These are phyloP conservation scores for Aspergillus cejpii DNA, from an alignment of 2,329 filamentous ascomycete genomes.

Conservation along the genomic window DNA sequence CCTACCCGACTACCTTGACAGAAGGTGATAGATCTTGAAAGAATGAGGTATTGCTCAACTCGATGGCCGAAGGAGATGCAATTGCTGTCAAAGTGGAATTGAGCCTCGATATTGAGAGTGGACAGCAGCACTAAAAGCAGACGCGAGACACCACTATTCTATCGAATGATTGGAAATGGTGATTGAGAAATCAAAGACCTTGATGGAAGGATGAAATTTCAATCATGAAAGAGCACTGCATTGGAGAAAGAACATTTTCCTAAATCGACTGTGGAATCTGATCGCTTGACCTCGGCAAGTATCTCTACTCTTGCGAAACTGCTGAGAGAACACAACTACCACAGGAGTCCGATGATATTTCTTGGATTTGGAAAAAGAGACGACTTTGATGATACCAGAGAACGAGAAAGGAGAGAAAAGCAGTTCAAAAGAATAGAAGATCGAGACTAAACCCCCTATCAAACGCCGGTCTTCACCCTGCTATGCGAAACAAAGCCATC, in stretches of 20 bases:
- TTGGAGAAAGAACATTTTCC: too few species aligned
- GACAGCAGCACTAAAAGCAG: neutral
- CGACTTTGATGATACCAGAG: neutral
- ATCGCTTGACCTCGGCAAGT: neutral
- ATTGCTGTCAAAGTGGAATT: neutral
- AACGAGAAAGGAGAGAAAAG: neutral
- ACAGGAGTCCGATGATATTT: neutral
- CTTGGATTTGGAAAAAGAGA: too few species aligned
- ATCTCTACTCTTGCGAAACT: neutral
- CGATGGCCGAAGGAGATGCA: too few species aligned
- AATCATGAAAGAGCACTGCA: too few species aligned
- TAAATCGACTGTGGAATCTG: neutral
- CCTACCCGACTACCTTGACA: neutral
- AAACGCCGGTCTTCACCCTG: constrained; percentile 23
- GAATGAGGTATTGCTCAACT: too few species aligned
- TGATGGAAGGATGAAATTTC: too few species aligned
- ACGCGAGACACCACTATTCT: neutral
- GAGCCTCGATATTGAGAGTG: too few species aligned
- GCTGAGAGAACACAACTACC: neutral
- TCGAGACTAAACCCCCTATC: constrained; percentile 5
- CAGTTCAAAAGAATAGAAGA: neutral
- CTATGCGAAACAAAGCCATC: constrained; percentile 17
- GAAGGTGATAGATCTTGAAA: neutral
- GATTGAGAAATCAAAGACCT: too few species aligned
- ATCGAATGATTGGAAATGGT: too few species aligned